Evolutionary conservation across 768 basidiomycete genomes (phyloP).

Genomic region (Boletus rubropictus): DNA sequence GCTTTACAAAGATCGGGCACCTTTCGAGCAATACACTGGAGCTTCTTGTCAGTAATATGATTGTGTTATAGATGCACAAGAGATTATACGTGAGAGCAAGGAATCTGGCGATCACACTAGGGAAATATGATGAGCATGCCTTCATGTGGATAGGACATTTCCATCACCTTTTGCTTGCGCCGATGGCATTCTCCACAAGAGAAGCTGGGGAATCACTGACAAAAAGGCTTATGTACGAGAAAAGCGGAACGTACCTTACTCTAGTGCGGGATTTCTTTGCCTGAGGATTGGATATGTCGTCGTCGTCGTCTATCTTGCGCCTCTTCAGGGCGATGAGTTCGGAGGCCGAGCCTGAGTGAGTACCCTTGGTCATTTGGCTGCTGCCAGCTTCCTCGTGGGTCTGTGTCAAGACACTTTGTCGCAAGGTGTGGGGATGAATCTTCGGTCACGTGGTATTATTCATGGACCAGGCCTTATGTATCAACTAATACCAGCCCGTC

Average conservation of each 20-base stretch:
- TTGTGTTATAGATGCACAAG: constrained; percentile 1
- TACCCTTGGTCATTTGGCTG: constrained; percentile 27
- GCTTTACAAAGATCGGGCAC: constrained; percentile 85
- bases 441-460: constrained; percentile 23
- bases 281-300: constrained; percentile 37
- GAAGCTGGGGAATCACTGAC: constrained; percentile 44
- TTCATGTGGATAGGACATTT: constrained; percentile 10
- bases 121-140: constrained; percentile 14
- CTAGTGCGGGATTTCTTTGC: constrained; percentile 65
- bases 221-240: neutral
- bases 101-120: constrained; percentile 80
- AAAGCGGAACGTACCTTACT: constrained; percentile 54
- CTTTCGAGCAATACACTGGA: constrained; percentile 76
- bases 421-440: neutral
- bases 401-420: constrained; percentile 24
- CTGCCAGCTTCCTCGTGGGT: constrained; percentile 25
- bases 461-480: too few relatives aligned
- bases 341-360: constrained; percentile 11
- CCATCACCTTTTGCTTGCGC: constrained; percentile 73
- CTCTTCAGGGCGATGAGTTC: constrained; percentile 44
- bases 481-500: too few relatives aligned
- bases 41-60: constrained; percentile 10
- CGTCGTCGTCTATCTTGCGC: constrained; percentile 57
- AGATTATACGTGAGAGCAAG: constrained; percentile 71
- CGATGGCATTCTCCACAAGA: constrained; percentile 87